These are phyloP conservation scores for Mycena latifolia DNA, from an alignment of 768 basidiomycete species.

Conservation along the genomic window DNA sequence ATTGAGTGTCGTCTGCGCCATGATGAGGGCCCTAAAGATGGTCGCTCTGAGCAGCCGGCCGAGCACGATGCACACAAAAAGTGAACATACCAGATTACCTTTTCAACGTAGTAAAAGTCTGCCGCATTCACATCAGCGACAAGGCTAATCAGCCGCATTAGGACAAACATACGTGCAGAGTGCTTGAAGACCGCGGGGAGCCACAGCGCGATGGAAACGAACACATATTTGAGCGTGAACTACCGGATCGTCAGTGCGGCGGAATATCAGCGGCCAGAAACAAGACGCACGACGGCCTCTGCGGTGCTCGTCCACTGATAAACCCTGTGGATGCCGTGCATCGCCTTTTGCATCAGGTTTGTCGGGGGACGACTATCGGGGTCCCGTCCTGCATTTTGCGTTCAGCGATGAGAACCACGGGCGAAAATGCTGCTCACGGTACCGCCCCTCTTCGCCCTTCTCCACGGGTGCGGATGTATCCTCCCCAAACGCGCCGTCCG, in stretches of 20 bases:
- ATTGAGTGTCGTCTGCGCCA: slow-evolving; percentile 70
- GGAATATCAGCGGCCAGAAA: not conserved
- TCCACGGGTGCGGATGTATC: slow-evolving; percentile 29
- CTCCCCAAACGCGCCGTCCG: slow-evolving; percentile 40
- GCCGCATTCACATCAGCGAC: slow-evolving; percentile 12
- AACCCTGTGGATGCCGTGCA: slow-evolving; percentile 47
- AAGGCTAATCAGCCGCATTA: not conserved
- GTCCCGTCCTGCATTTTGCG: slow-evolving; percentile 38
- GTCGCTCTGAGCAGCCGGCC: too few species aligned
- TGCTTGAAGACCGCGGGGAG: slow-evolving; percentile 56
- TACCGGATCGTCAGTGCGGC: slow-evolving; percentile 26
- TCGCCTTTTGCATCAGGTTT: slow-evolving; percentile 55
- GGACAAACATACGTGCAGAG: slow-evolving; percentile 53
- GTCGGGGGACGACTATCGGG: slow-evolving; percentile 63
- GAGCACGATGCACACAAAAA: not conserved
- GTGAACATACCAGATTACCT: slow-evolving; percentile 55
- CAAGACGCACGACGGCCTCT: slow-evolving; percentile 50
- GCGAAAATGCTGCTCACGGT: slow-evolving; percentile 19
- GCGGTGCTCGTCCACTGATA: slow-evolving; percentile 58
- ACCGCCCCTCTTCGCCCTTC: slow-evolving; percentile 7
- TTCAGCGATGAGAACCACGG: not conserved
- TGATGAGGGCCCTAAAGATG: slow-evolving; percentile 72
- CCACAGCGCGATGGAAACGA: slow-evolving; percentile 65
- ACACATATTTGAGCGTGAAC: slow-evolving; percentile 64
- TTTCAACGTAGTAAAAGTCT: slow-evolving; percentile 59